Percentiles rank a stretch among this genome's conserved stretches.
These are phyloP conservation scores for Aspergillus campestris DNA, from an alignment of 495 filamentous ascomycete species.

Conservation along the genomic window DNA sequence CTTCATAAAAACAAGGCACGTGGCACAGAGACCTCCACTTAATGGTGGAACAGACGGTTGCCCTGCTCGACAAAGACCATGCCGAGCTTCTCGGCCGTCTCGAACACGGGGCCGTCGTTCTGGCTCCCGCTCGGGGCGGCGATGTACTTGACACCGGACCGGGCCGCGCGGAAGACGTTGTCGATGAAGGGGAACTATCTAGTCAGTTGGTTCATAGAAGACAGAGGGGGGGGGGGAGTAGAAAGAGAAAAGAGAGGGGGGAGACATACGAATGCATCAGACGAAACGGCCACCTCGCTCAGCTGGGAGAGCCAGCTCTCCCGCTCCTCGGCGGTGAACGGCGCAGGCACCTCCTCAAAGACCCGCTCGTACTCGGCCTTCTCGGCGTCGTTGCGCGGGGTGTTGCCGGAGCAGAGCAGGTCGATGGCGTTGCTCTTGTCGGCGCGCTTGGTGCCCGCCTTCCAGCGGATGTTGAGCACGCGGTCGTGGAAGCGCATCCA, in stretches of 20 bases:
- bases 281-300: slow-evolving; percentile 73
- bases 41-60: slow-evolving; percentile 85
- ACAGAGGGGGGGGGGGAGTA: no score
- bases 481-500: slow-evolving; percentile 96
- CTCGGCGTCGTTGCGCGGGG: slow-evolving; percentile 72
- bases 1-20: not conserved
- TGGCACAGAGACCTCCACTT: slow-evolving; percentile 14
- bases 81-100: slow-evolving; percentile 85
- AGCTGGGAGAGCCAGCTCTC: slow-evolving; percentile 75
- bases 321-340: slow-evolving; percentile 79
- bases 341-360: slow-evolving; percentile 82
- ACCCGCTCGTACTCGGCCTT: slow-evolving; percentile 75
- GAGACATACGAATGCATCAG: slow-evolving; percentile 82
- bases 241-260: not conserved
- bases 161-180: slow-evolving; percentile 84
- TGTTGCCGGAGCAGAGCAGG: slow-evolving; percentile 77
- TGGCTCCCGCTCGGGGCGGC: slow-evolving; percentile 89
- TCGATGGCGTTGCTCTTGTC: slow-evolving; percentile 99
- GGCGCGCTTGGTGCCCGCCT: slow-evolving; percentile 89
- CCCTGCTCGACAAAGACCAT: slow-evolving; percentile 89
- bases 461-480: slow-evolving; percentile 82
- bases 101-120: slow-evolving; percentile 81
- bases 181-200: slow-evolving; percentile 90
- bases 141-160: slow-evolving; percentile 90
- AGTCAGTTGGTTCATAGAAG: slow-evolving; percentile 5